Evolutionary conservation across 2,329 filamentous ascomycete genomes (phyloP), one percentile per base, ranked within the genome.

Genomic region (Sporothrix pallida): DNA sequence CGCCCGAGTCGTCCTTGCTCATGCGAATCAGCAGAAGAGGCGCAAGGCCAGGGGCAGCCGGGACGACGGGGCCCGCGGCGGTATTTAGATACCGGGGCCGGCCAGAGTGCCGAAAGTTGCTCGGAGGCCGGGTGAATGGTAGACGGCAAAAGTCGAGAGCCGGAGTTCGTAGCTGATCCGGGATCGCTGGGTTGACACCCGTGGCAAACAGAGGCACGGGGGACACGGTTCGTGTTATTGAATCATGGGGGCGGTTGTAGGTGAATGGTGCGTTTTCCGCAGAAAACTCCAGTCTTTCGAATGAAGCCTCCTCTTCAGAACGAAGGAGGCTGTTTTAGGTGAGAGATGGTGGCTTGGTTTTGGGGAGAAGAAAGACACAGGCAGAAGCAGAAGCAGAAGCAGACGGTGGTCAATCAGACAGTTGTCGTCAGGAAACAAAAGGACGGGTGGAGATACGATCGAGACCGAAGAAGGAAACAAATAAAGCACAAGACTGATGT

Each of bases 181-280:
- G 31, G 8, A 17, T 37, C 8, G 63, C 37, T 15, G 48, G 31
- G 13, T 58, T 17, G 42, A n/a, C 72, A 54, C 72, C 72, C 72
- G 72, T 63, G 48, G 69, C 26, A 72, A 26, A 23, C 7, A 9
- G n/a, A 54, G 48, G 37, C 31, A 73, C 58, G 68, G 62, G 72
- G 74, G 75, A 72, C 46, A 71, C 71, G 76, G 72, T 75, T 73
- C 73, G 76, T 84, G 82, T 85, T 85, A 85, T 86, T 83, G 85
- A 82, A 82, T 80, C 83, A 84, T 84, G 75, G 76, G 73, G 75
- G 72, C 75, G 72, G 56, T 71, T 42, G 56, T 26, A 2, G 44
- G n/a, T 12, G 60, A 26, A 17, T 23, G 17, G 20, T 7, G 52
- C 44, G 74, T 58, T 62, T 63, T 67, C 54, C 52, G 63, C 69